A percentile compares a stretch with the other conserved stretches of the same genome.
These are phyloP conservation scores for Leucoagaricus sp. DNA, from an alignment of 1,284 basidiomycete species.

Conservation along the genomic window DNA sequence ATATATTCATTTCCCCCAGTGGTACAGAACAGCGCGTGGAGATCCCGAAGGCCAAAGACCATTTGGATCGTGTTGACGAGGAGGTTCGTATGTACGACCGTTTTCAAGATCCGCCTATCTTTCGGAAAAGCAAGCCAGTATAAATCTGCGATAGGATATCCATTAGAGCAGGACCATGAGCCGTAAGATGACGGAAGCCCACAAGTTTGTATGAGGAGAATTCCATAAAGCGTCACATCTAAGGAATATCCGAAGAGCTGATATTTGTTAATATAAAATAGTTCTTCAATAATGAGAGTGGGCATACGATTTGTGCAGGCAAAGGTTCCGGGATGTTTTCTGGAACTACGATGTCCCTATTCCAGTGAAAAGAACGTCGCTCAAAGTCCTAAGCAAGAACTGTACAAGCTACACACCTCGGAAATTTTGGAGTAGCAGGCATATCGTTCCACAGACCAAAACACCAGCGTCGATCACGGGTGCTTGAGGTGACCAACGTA, in stretches of 20 bases:
- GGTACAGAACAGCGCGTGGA: constrained; percentile 2
- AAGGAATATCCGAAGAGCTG: neutral
- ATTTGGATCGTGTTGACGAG: neutral
- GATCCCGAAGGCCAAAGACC: neutral
- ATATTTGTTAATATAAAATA: too few relatives aligned
- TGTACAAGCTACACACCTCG: too few relatives aligned
- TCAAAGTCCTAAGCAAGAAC: too few relatives aligned
- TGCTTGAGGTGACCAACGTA: too few relatives aligned
- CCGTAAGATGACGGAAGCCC: neutral
- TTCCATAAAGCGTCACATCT: neutral
- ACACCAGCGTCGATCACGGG: too few relatives aligned
- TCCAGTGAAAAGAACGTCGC: too few relatives aligned
- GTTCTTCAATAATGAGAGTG: too few relatives aligned
- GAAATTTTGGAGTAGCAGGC: too few relatives aligned
- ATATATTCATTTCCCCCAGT: neutral
- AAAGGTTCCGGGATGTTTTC: too few relatives aligned
- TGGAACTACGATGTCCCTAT: too few relatives aligned
- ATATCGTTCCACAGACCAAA: too few relatives aligned
- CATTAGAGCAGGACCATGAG: neutral
- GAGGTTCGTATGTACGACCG: neutral
- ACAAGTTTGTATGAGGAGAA: neutral
- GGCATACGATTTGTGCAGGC: too few relatives aligned
- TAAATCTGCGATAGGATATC: neutral
- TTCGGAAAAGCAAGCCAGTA: constrained; percentile 11
- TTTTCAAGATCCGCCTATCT: neutral